Conservation (phyloP, 257 asterid species). For the Solanum chilense region DNA sequence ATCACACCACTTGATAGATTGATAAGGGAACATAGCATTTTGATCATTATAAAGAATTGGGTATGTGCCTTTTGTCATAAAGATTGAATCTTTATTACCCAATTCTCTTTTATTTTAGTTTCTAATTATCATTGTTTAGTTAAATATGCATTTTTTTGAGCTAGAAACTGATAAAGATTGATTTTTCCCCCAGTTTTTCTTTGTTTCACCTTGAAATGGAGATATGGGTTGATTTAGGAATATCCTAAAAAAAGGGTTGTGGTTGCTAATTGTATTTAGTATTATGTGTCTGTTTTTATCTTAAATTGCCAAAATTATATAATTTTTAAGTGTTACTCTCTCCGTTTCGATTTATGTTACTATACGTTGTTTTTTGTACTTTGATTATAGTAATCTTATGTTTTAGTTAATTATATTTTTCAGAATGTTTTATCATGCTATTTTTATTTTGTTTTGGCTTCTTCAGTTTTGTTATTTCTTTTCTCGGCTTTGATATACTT, state of each 20-base stretch:
- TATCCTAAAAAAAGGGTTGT: background rate
- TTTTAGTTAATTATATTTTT: background rate
- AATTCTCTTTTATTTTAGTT: background rate
- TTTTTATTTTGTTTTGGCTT: background rate
- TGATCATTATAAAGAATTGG: constrained; percentile 4
- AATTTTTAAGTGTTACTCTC: background rate
- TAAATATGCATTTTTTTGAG: background rate
- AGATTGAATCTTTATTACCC: background rate
- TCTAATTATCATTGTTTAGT: background rate
- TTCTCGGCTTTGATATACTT: background rate
- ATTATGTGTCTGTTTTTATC: background rate
- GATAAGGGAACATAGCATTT: constrained; percentile 15
- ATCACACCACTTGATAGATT: constrained; percentile 7
- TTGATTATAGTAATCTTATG: background rate
- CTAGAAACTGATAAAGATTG: background rate
- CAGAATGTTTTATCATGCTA: too few relatives aligned
- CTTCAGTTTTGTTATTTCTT: background rate
- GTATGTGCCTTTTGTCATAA: background rate
- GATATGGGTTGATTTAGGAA: background rate
- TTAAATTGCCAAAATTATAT: background rate
- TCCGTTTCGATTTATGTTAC: background rate
- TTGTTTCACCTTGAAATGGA: background rate
- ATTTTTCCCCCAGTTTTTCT: background rate
- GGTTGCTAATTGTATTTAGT: background rate
- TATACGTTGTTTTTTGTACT: background rate